Percentiles rank a stretch among this genome's conserved stretches.
phyloP scores from a whole-genome alignment of 2,329 filamentous ascomycete genomes.

The Pseudogymnoascus sp. region DNA sequence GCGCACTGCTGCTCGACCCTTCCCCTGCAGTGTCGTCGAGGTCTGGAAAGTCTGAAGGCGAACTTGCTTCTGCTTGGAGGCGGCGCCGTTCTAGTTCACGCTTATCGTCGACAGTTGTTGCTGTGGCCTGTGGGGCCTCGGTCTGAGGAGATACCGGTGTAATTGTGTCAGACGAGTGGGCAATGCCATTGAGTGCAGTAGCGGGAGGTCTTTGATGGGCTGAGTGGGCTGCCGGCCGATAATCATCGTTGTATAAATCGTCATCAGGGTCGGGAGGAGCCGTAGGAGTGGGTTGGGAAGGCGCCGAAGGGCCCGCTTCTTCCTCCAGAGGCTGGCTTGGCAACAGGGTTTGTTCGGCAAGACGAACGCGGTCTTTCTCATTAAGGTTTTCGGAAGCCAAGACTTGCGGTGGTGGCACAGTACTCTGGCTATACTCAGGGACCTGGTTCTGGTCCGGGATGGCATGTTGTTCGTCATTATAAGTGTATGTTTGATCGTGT shows the following conservation, averaged over 20 bases:
- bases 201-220: constrained; percentile 16
- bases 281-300: constrained; percentile 18
- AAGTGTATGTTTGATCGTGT: constrained; percentile 21
- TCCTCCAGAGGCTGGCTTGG: constrained; percentile 61
- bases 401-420: constrained; percentile 52
- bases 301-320: constrained; percentile 36
- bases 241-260: constrained; percentile 18
- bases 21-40: constrained; percentile 25
- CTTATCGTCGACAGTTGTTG: constrained; percentile 52
- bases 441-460: constrained; percentile 28
- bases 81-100: constrained; percentile 54
- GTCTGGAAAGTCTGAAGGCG: constrained; percentile 40
- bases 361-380: constrained; percentile 73
- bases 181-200: not conserved
- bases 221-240: constrained; percentile 16
- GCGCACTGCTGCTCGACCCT: constrained; percentile 22
- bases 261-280: constrained; percentile 17
- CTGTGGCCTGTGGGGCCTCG: not conserved
- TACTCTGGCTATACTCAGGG: constrained; percentile 34
- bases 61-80: constrained; percentile 43
- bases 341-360: constrained; percentile 68
- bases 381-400: constrained; percentile 53
- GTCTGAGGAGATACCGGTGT: not conserved
- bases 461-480: constrained; percentile 22
- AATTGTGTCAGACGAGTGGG: not conserved